Conservation (phyloP, 257 asterid genomes). For the Solanum chaucha region DNA sequence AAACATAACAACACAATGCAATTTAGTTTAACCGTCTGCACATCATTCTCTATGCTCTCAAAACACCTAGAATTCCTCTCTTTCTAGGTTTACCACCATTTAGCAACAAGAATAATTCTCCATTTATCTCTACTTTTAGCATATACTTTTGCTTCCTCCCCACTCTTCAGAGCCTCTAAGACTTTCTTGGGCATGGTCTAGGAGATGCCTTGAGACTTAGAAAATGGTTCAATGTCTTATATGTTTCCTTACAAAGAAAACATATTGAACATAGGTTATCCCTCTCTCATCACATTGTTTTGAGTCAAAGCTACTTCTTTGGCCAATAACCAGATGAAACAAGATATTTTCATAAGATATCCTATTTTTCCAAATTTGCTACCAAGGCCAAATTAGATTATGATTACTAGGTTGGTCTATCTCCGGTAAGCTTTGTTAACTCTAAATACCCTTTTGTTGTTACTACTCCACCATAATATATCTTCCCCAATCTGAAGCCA, state of each 20-base stretch:
- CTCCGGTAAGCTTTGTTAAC: neutral
- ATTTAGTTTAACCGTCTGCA: neutral
- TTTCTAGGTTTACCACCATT: neutral
- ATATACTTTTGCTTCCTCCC: neutral
- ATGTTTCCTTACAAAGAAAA: neutral
- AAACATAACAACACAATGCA: too few species aligned
- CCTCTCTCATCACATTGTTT: neutral
- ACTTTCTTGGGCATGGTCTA: neutral
- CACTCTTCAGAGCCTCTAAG: neutral
- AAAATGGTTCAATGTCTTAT: neutral
- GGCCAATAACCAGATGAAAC: neutral
- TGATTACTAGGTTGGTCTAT: neutral
- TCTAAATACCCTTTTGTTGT: neutral
- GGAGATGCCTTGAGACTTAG: neutral
- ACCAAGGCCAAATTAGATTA: neutral
- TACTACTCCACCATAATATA: neutral
- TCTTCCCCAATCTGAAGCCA: neutral
- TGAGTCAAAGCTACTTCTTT: neutral
- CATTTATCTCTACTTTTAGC: neutral
- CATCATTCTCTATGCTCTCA: neutral
- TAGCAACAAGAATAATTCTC: neutral
- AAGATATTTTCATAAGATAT: accelerated
- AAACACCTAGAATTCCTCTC: neutral
- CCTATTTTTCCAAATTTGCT: neutral
- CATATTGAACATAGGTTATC: neutral